phyloP scores from a whole-genome alignment of 192 early-diverging fungal genomes.

The Umbelopsis sp. region DNA sequence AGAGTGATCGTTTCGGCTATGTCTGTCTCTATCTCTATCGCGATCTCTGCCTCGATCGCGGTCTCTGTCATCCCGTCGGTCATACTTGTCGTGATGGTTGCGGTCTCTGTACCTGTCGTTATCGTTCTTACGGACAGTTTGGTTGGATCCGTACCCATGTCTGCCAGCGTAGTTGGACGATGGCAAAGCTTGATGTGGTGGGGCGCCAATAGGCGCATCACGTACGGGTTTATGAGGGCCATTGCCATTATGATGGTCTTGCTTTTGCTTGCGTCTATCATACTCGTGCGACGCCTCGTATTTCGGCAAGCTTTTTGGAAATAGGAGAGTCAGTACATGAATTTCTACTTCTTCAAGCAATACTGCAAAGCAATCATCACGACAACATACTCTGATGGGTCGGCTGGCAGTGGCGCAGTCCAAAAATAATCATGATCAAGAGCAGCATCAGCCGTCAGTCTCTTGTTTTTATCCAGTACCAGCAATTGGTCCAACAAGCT shows the following conservation, averaged over 20 bases:
- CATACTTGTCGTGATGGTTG: not conserved
- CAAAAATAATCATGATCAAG: constrained; percentile 85
- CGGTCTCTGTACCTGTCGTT: constrained; percentile 12
- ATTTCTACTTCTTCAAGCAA: too few species aligned
- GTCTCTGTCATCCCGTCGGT: constrained; percentile 9
- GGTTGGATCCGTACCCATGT: constrained; percentile 21
- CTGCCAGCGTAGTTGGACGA: constrained; percentile 10
- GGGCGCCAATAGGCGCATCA: constrained; percentile 3
- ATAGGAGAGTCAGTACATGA: not conserved
- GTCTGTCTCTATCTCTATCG: not conserved
- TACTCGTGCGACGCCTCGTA: constrained; percentile 83
- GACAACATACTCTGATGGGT: constrained; percentile 59
- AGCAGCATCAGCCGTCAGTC: constrained; percentile 74
- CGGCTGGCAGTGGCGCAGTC: constrained; percentile 69
- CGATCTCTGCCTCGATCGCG: constrained; percentile 13
- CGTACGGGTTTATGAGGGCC: constrained; percentile 10
- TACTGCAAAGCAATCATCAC: not conserved
- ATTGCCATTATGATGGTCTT: constrained; percentile 22
- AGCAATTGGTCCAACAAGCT: constrained; percentile 83
- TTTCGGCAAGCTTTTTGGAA: constrained; percentile 55
- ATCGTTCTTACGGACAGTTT: constrained; percentile 8
- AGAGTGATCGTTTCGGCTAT: constrained; percentile 14
- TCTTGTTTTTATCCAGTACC: constrained; percentile 71
- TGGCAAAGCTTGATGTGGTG: constrained; percentile 16
- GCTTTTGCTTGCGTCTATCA: constrained; percentile 54